Evolutionary conservation across 257 asterid species (phyloP), one percentile per base, ranked within the genome.

Genomic region (Ajuga chamaepitys): DNA sequence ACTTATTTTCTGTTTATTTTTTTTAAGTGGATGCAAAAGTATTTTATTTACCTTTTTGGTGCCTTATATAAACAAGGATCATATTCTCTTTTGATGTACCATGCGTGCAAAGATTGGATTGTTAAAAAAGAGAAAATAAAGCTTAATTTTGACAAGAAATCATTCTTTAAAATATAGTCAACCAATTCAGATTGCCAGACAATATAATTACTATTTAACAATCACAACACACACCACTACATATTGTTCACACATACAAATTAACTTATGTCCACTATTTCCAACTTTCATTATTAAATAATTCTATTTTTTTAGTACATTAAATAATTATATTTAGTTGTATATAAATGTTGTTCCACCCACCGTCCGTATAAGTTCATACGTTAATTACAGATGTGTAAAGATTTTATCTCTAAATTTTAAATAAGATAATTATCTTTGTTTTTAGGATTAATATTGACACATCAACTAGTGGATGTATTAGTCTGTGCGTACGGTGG

Each of bases 81-180:
- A 58, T 53, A 53, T 68, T 34, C 35, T 17, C 60, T 50, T 68
- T 70, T 70, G 24, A n/a, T 14, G 41, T 62, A 28, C 52, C 64
- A 70, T 61, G 69, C 69, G 64, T 60, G 64, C 68, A 70, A 70
- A 61, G 47, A 38, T 70, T 61, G 25, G 18, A 26, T 21, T 44
- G 32, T 35, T 41, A 35, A 34, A 58, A 58, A 58, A 24, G 45
- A 11, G 46, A 69, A 59, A 48, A 37, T 47, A 58, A 58, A 48
- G 44, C 41, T 50, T 35, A 48, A 16, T 59, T 59, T 59, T 30
- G 4, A 2, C 0, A 4, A 47, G 8, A 42, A 68, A 58, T 58
- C 68, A 37, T 59, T 44, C 7, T 16, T 44, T 14, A 32, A 44
- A 56, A 35, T n/a, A 6, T 40, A 56, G 58, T 52, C 58, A 30